Conservation (phyloP, 257 asterid species). For the Ballota nigra region DNA sequence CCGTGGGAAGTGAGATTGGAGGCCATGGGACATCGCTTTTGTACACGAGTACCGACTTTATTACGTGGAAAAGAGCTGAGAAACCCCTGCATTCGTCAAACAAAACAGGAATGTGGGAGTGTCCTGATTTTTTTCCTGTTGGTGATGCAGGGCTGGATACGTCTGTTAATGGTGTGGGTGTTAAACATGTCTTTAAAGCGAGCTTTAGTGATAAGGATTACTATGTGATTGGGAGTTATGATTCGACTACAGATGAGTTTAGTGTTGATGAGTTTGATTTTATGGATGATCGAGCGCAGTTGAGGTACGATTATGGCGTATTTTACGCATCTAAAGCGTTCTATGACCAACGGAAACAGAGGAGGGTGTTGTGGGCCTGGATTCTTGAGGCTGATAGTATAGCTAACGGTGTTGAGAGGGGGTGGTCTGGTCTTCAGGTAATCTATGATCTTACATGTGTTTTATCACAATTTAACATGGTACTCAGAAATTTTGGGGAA, state of each 20-base stretch:
- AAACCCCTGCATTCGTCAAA: slow-evolving; percentile 31
- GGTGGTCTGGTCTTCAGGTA: slow-evolving; percentile 46
- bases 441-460: too few species aligned
- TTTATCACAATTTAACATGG: too few species aligned
- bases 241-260: slow-evolving; percentile 22
- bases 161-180: slow-evolving; percentile 24
- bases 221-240: slow-evolving; percentile 34
- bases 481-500: too few species aligned
- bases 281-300: slow-evolving; percentile 22
- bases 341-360: slow-evolving; percentile 26
- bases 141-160: slow-evolving; percentile 30
- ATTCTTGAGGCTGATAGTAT: slow-evolving; percentile 31
- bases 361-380: slow-evolving; percentile 51
- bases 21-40: slow-evolving; percentile 30
- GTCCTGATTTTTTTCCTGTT: slow-evolving; percentile 44
- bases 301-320: slow-evolving; percentile 42
- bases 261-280: slow-evolving; percentile 25
- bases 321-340: slow-evolving; percentile 43
- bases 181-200: slow-evolving; percentile 38
- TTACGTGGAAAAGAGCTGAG: slow-evolving; percentile 21
- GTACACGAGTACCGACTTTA: slow-evolving; percentile 36
- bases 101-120: slow-evolving; percentile 47
- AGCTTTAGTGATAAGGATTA: slow-evolving; percentile 30
- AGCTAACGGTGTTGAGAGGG: slow-evolving; percentile 16
- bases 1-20: slow-evolving; percentile 25